A percentile compares a stretch with the other conserved stretches of the same genome.
phyloP scores from a whole-genome alignment of 371 early-diverging fungal species.

The Rhizopus arrhizus region DNA sequence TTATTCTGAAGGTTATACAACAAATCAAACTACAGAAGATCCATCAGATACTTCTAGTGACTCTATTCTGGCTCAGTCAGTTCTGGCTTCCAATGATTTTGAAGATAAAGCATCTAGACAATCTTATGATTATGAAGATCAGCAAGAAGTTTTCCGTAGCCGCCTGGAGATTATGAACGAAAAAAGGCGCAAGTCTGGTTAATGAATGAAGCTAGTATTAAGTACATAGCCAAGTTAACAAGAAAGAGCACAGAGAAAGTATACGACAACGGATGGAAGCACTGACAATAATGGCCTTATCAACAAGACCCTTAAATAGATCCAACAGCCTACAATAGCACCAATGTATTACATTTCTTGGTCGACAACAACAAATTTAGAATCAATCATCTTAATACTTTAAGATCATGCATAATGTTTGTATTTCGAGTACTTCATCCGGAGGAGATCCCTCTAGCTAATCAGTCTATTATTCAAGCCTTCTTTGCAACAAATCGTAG shows the following conservation, averaged over 20 bases:
- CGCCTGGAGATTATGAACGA: conserved; percentile 4
- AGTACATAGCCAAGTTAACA: background rate
- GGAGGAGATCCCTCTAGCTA: background rate
- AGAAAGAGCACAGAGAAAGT: background rate
- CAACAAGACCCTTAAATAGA: background rate
- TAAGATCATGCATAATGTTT: conserved; percentile 9
- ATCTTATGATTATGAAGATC: background rate
- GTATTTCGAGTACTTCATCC: conserved; percentile 2
- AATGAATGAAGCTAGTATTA: conserved; percentile 57
- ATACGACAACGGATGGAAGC: conserved; percentile 10
- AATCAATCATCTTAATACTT: background rate
- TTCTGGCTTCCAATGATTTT: conserved; percentile 4
- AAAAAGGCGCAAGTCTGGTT: too few species aligned
- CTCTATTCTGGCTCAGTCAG: background rate
- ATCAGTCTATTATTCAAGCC: background rate
- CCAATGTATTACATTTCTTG: conserved; percentile 1
- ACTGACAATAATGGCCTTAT: conserved; percentile 1
- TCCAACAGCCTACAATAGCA: background rate
- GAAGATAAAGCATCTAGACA: background rate
- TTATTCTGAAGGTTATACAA: background rate
- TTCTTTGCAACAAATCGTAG: conserved; percentile 9
- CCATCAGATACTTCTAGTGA: conserved; percentile 3
- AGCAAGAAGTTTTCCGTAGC: background rate
- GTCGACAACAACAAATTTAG: background rate
- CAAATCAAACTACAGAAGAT: background rate